Conservation (phyloP, 352 stramenopile species). For the Pythium plurisporium region DNA sequence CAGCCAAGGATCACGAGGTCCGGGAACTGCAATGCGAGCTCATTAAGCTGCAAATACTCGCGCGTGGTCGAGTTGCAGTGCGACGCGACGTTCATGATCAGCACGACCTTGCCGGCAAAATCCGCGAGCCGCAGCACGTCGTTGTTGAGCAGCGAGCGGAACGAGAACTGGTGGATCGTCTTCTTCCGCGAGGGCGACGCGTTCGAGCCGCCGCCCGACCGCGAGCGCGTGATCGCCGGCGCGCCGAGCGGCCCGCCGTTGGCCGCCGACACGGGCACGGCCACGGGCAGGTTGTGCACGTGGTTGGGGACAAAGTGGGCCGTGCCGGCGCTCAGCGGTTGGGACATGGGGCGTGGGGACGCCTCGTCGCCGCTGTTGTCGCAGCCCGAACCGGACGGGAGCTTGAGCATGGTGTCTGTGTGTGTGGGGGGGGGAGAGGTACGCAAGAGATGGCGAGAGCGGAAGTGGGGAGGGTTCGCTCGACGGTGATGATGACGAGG, state of each 20-base stretch:
- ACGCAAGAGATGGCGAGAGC: not conserved
- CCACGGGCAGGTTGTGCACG: conserved; percentile 53
- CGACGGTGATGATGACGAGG: not conserved
- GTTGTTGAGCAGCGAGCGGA: conserved; percentile 56
- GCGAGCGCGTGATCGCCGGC: conserved; percentile 13
- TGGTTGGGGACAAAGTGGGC: conserved; percentile 26
- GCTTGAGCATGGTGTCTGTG: conserved; percentile 26
- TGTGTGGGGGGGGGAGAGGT: not conserved
- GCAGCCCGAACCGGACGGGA: conserved; percentile 30
- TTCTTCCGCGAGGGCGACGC: conserved; percentile 31
- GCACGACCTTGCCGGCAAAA: conserved; percentile 53
- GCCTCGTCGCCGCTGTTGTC: conserved; percentile 23
- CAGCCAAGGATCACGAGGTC: conserved; percentile 70
- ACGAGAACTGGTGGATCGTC: conserved; percentile 72
- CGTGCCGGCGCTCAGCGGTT: not conserved
- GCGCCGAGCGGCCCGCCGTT: conserved; percentile 5
- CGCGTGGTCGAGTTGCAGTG: conserved; percentile 80
- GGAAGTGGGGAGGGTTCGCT: not conserved
- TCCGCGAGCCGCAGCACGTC: conserved; percentile 64
- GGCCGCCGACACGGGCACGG: conserved; percentile 54
- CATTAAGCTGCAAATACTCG: conserved; percentile 68
- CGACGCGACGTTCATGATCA: conserved; percentile 78
- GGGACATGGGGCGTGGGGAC: not conserved
- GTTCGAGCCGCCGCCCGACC: conserved; percentile 23
- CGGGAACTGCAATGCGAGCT: conserved; percentile 53